These are phyloP conservation scores for Grifola frondosa DNA, from an alignment of 1,284 basidiomycete genomes.

Conservation along the genomic window DNA sequence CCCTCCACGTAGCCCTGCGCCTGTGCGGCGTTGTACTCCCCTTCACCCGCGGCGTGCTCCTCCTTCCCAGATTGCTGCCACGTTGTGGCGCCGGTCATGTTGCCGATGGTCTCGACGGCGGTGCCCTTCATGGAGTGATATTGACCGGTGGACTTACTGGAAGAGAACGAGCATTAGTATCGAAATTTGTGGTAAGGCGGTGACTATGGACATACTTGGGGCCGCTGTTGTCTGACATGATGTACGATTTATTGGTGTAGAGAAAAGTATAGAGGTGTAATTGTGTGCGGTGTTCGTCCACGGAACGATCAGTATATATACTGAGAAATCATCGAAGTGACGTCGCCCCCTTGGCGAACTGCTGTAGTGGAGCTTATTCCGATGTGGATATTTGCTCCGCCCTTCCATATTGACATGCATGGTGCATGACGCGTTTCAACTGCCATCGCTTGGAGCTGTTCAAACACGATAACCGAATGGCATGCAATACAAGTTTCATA, in stretches of 20 bases:
- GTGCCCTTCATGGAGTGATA: slow-evolving; percentile 61
- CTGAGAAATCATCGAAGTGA: too few relatives aligned
- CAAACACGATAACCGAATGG: too few relatives aligned
- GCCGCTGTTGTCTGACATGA: slow-evolving; percentile 5
- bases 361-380: too few relatives aligned
- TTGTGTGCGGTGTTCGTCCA: too few relatives aligned
- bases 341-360: too few relatives aligned
- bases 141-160: slow-evolving; percentile 64
- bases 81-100: slow-evolving; percentile 43
- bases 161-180: background rate
- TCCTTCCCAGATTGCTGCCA: slow-evolving; percentile 61
- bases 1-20: slow-evolving; percentile 60
- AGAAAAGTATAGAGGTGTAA: slow-evolving; percentile 5
- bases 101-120: slow-evolving; percentile 56
- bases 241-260: slow-evolving; percentile 11
- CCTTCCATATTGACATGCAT: too few relatives aligned
- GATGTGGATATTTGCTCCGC: too few relatives aligned
- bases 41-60: slow-evolving; percentile 66
- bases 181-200: background rate
- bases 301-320: too few relatives aligned
- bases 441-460: too few relatives aligned
- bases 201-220: slow-evolving; percentile 11
- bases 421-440: too few relatives aligned
- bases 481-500: too few relatives aligned
- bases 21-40: slow-evolving; percentile 55